Base-by-base conservation (phyloP, 1,284 basidiomycete genomes). In the Cryptococcus jaspeensis region DNA sequence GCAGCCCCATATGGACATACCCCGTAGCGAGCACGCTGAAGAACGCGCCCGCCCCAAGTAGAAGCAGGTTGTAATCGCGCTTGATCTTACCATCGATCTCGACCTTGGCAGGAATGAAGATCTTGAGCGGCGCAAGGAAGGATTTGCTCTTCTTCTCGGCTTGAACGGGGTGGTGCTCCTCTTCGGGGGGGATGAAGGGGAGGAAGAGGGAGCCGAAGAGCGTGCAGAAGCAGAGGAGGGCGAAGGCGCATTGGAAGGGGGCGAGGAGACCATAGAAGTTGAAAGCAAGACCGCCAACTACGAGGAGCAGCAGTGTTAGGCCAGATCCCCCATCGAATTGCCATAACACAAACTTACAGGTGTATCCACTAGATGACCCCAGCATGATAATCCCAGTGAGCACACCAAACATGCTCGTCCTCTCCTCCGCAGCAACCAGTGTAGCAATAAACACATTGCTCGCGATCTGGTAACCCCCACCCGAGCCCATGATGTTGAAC, bases 401-500 rank as follows among this genome's bases (percentile, higher is more conserved):
- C 6, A 74, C 62, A 0, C 75, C 76, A 57, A 78, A 76, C 41
- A 65, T 61, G 1, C 63, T 66, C 0, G 76, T 78, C 18, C 76
- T 59, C 22, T 67, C 63, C 13, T 69, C 69, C 7, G 69, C 58
- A 1, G 25, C 16, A 3, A 65, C 67, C 20, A 78, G 54, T 2
- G 62, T 53, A 3, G 69, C 61, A 22, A 74, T 55, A 53, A 63
- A 76, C 12, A 62, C 59, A 53, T 76, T 78, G 12, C 66, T 65
- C 7, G 70, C 69, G 2, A 72, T 65, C 60, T 72, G 66, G 54
- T 73, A 71, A 0, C 75, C 76, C 7, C 71, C 74, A 2, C 64
- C 73, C 0, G 65, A 67, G 3, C 76, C 77, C 1, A 76, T 45
- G 2, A 74, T 64, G 32, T 76, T 77, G 63, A 79, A 67, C 32